Evolutionary conservation across 73 alveolate genomes (phyloP).

Genomic region (Tetrahymena thermophila): DNA sequence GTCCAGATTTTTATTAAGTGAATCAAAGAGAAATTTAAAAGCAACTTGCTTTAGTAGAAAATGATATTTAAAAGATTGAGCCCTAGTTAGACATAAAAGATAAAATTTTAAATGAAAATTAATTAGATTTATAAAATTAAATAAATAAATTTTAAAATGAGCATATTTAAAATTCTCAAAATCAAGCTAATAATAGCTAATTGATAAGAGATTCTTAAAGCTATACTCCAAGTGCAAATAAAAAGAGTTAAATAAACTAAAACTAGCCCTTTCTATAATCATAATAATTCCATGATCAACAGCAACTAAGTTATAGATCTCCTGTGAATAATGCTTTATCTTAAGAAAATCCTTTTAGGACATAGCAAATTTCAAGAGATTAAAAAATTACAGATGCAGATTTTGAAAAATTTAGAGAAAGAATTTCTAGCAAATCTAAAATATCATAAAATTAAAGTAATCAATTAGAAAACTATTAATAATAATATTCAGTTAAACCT

Average conservation of each 20-base stretch:
- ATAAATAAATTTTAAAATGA: not conserved
- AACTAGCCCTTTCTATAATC: not conserved
- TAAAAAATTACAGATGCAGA: not conserved
- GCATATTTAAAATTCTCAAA: not conserved
- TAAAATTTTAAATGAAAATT: not conserved
- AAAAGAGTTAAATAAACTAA: not conserved
- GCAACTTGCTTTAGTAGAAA: not conserved
- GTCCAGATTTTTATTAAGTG: not conserved
- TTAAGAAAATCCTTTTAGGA: not conserved
- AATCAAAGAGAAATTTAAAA: not conserved
- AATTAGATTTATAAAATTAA: not conserved
- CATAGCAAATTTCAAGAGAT: not conserved
- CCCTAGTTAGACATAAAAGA: not conserved
- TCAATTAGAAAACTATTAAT: not conserved
- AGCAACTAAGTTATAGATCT: not conserved
- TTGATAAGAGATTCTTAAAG: not conserved
- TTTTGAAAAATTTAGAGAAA: not conserved
- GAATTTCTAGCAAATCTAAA: not conserved
- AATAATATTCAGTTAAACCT: not conserved
- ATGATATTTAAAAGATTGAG: not conserved
- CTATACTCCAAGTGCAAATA: not conserved
- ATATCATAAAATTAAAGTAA: not conserved
- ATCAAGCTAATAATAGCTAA: not conserved
- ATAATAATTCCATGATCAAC: not conserved
- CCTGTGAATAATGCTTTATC: not conserved